A percentile compares a stretch with the other conserved stretches of the same genome.
Conservation (phyloP, 768 basidiomycete genomes). For the Atractiella rhizophila region DNA sequence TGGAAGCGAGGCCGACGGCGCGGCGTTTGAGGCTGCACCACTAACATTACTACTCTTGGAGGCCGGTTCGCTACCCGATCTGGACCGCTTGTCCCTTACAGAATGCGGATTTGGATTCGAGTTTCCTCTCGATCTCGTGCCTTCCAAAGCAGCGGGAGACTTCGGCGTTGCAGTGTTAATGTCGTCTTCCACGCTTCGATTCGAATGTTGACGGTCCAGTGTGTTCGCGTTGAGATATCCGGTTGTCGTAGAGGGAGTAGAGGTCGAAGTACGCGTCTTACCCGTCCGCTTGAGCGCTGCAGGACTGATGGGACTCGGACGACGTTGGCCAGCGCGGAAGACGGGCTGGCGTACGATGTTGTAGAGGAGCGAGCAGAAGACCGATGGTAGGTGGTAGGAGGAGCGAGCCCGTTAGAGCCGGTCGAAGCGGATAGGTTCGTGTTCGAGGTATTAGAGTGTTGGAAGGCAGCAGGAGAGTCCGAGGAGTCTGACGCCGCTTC, state of each 20-base stretch:
- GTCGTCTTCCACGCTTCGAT: no score
- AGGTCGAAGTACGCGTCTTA: no score
- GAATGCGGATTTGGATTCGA: no score
- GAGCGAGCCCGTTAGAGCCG: background rate
- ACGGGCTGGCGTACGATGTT: constrained; percentile 9
- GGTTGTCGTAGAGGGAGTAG: background rate
- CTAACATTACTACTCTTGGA: no score
- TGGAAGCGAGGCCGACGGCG: constrained; percentile 40
- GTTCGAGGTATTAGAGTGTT: no score
- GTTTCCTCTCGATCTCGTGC: no score
- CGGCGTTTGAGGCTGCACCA: background rate
- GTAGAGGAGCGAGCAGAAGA: background rate
- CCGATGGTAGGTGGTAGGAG: background rate
- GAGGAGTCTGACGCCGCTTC: background rate
- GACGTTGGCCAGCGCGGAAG: constrained; percentile 17
- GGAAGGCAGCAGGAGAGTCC: background rate
- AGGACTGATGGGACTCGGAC: constrained; percentile 12
- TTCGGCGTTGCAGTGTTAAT: no score
- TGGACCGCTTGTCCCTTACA: no score
- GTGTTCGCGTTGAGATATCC: constrained; percentile 1
- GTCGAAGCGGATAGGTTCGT: background rate
- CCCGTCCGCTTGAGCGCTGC: constrained; percentile 10
- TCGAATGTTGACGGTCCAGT: constrained; percentile 5
- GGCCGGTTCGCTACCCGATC: no score
- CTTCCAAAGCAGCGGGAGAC: background rate